Base-by-base conservation (phyloP, 768 basidiomycete genomes). In the Lactarius pseudohatsudake region DNA sequence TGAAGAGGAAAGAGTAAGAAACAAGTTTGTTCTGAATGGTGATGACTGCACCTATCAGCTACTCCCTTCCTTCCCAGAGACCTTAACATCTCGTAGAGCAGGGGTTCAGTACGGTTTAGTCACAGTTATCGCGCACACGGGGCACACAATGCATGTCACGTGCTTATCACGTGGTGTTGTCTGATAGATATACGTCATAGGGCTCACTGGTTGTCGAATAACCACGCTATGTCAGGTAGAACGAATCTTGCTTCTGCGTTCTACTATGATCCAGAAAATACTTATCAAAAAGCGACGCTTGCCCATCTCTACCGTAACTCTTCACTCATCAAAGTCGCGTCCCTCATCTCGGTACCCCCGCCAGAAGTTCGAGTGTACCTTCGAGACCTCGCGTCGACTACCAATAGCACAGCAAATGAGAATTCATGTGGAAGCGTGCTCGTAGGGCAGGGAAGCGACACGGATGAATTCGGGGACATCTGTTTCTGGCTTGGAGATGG, bases 401-500 rank as follows among this genome's bases (percentile, higher is more conserved):
- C 82, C 13, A 76, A 80, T 59, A 70, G 68, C 1, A 75, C 80
- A 1, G 83, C 85, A 3, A 74, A 71, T 32, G 74, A 78, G 3
- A 75, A 78, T 11, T 73, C 77, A 13, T 82, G 79, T 71, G 81
- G 82, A n/a, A 86, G 84, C 70, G 75, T 86, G 55, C 78, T 86
- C 15, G 82, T 81, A 0, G 85, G 86, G 2, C 78, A 78, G 38
- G 73, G 77, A n/a, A 85, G 80, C 68, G 86, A 88, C 69, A 81
- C 80, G 69, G 85, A 86, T 66, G 85, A 87, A 57, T 83, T 77
- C 50, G 81, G 81, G 6, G 85, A 86, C 67, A 72, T 84, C 28
- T 83, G 78, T 4, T 57, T 87, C 40, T 85, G 82, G 81, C 77
- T 87, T 5, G 84, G 85, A 10, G 58, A 66, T 6, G 82, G 81